A percentile compares a stretch with the other conserved stretches of the same genome.
Conservation (phyloP, 768 basidiomycete genomes). For the Kondoa subrosea region DNA sequence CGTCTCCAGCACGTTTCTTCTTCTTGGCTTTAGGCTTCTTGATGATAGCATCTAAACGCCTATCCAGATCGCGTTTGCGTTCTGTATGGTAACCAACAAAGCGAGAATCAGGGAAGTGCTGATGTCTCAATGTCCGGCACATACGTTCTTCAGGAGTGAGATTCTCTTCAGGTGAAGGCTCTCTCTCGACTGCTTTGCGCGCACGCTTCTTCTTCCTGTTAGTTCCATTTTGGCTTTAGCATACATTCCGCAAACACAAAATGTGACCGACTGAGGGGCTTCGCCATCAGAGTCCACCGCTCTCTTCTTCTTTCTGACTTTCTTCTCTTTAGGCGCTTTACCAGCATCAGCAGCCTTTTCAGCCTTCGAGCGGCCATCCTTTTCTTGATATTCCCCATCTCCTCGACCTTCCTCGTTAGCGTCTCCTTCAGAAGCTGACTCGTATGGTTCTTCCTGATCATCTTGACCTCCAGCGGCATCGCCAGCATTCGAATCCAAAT, state of each 20-base stretch:
- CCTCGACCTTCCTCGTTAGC: conserved; percentile 13
- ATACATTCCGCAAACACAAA: not conserved
- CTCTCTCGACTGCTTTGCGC: not conserved
- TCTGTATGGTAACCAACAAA: conserved; percentile 37
- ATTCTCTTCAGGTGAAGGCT: not conserved
- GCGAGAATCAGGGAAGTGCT: not conserved
- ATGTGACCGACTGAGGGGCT: not conserved
- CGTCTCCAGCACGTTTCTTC: conserved; percentile 22
- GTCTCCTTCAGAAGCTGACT: conserved; percentile 6
- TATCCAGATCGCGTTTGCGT: conserved; percentile 57
- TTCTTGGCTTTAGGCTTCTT: conserved; percentile 51
- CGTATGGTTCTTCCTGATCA: not conserved
- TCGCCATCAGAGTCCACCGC: not conserved
- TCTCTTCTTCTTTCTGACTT: not conserved
- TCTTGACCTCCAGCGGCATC: not conserved
- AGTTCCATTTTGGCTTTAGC: not conserved
- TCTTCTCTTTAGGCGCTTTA: not conserved
- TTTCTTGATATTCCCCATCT: conserved; percentile 19
- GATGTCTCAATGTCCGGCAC: not conserved
- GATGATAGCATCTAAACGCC: conserved; percentile 69
- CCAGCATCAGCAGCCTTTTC: not conserved
- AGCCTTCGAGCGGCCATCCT: not conserved
- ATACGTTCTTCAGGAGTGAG: conserved; percentile 4
- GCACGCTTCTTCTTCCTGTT: not conserved
- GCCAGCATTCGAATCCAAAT: not conserved